Evolutionary conservation across 139 green algal genomes (phyloP).

Genomic region (Volvox africanus): DNA sequence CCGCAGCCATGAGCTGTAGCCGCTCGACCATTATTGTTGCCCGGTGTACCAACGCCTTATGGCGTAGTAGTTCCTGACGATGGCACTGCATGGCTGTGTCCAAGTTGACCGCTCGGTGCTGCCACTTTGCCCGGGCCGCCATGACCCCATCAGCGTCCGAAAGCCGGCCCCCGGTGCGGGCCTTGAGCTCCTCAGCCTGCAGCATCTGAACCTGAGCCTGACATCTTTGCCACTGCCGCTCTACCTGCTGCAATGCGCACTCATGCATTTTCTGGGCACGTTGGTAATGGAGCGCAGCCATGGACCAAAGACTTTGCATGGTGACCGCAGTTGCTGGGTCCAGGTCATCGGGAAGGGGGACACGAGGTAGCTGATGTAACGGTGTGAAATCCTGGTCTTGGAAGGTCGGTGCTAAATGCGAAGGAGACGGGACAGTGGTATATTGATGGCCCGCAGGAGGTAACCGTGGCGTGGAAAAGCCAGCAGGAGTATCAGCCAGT

Average conservation of each 20-base stretch:
- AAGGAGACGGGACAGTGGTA: no score
- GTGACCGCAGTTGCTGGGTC: background rate
- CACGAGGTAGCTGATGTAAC: background rate
- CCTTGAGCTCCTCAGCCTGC: constrained; percentile 25
- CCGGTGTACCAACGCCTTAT: background rate
- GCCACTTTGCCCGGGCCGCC: background rate
- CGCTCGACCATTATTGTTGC: constrained; percentile 16
- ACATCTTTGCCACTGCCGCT: constrained; percentile 20
- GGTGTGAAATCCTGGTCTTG: no score
- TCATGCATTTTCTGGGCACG: constrained; percentile 30
- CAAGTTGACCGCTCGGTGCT: background rate
- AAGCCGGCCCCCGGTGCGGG: background rate
- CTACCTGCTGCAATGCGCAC: background rate
- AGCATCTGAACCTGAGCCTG: constrained; percentile 38
- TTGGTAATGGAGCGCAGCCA: constrained; percentile 26
- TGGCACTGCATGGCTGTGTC: background rate
- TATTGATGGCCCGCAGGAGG: no score
- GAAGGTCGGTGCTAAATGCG: no score
- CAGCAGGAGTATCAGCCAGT: no score
- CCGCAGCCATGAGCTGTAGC: constrained; percentile 25
- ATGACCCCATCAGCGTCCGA: background rate
- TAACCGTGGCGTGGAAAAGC: no score
- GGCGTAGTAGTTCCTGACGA: background rate
- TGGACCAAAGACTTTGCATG: constrained; percentile 9
- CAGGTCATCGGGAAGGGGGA: constrained; percentile 22